Evolutionary conservation across 1,284 basidiomycete genomes (phyloP), one percentile per base, ranked within the genome.

Genomic region (Flammula alnicola): DNA sequence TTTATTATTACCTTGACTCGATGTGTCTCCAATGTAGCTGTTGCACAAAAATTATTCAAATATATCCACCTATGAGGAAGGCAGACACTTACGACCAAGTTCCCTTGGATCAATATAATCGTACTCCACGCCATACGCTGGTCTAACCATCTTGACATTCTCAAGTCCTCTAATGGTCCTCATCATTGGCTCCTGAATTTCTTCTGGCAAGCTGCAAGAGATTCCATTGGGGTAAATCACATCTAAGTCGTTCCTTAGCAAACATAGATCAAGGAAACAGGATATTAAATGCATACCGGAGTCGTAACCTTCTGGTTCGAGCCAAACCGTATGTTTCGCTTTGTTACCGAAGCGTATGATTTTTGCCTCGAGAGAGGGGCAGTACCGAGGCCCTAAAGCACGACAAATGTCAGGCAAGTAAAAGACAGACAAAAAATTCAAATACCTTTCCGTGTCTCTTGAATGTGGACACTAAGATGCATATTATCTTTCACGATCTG

Each of bases 41-140:
- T n/a, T n/a, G n/a, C n/a, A n/a, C 17, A 40, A 23, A 29, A 42
- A 43, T 30, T 38, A 48, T 20, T 43, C n/a, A n/a, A 23, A 41
- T 33, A 25, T 11, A 23, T 10, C 16, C 3, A 16, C 26, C 19
- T n/a, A 22, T 7, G 19, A 11, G n/a, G 41, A 52, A 30, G 44
- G 47, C 14, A 39, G 3, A 7, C 11, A 75, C 82, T 55, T 55
- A 90, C 89, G 73, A 23, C 72, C 74, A 30, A 95, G 75, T 59
- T 95, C 92, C 29, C 90, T 75, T 4, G 93, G 86, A 68, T 95
- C 93, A n/a, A 95, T 79, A 61, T 93, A 86, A 60, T 95, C 93
- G 59, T 95, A 96, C 64, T 96, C 93, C 27, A 96, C 93, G 1
- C 93, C 93, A 69, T 95, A 96, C 0, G 92, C 93, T 0, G 93